Evolutionary conservation across 2,329 filamentous ascomycete genomes (phyloP).

Genomic region (Plectosphaerella cucumerina): DNA sequence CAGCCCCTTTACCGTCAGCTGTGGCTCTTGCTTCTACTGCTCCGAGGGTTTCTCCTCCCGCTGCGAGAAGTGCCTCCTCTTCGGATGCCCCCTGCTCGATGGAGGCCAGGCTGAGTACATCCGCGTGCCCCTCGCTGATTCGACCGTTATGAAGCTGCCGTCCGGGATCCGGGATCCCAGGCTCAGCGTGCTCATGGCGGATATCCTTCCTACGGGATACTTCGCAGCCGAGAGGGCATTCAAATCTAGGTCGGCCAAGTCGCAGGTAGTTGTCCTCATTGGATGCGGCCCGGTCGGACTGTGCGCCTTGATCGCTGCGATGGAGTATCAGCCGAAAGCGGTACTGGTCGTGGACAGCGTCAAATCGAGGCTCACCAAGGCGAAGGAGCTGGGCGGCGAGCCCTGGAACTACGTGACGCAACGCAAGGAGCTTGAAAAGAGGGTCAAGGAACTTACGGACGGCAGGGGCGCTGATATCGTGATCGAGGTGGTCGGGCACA

Average conservation of each 20-base stretch:
- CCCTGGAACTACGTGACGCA: conserved; percentile 68
- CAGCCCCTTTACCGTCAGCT: conserved; percentile 81
- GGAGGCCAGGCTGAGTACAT: conserved; percentile 87
- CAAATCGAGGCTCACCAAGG: conserved; percentile 68
- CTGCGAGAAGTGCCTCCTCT: conserved; percentile 76
- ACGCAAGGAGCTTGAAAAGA: conserved; percentile 61
- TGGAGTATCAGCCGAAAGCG: conserved; percentile 71
- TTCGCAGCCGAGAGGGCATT: conserved; percentile 58
- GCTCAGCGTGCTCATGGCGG: conserved; percentile 70
- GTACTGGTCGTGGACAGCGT: conserved; percentile 78
- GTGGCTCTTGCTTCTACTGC: conserved; percentile 71
- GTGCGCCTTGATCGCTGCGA: conserved; percentile 74
- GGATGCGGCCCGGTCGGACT: conserved; percentile 85
- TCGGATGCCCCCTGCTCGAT: conserved; percentile 82
- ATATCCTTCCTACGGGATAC: conserved; percentile 86
- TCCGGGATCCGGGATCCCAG: conserved; percentile 26
- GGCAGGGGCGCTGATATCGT: conserved; percentile 70
- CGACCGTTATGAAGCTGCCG: conserved; percentile 67
- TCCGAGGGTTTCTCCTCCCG: conserved; percentile 73
- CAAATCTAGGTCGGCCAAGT: neutral
- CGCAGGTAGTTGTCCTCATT: conserved; percentile 60
- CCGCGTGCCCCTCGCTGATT: conserved; percentile 76
- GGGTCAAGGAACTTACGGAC: conserved; percentile 68
- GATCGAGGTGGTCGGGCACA: conserved; percentile 64
- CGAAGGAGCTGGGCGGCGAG: conserved; percentile 71